A percentile compares a stretch with the other conserved stretches of the same genome.
phyloP scores from a whole-genome alignment of 2,329 filamentous ascomycete genomes.

The Xylariaceae sp. region DNA sequence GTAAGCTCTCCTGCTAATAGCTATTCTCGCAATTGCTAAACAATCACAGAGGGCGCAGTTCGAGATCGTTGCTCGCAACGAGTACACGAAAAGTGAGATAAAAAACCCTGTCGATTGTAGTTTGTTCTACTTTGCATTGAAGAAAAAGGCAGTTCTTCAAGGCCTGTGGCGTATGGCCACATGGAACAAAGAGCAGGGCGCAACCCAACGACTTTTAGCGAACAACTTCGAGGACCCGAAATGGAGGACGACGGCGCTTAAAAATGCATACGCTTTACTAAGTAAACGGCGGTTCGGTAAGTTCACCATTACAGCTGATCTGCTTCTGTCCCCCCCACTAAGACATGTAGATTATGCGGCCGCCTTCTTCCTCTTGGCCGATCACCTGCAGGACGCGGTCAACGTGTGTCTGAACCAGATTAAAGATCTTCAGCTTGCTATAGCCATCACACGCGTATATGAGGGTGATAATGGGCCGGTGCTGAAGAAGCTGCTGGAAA shows the following conservation, averaged over 20 bases:
- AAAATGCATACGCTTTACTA: conserved; percentile 93
- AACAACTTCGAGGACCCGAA: conserved; percentile 86
- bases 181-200: conserved; percentile 80
- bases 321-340: conserved; percentile 3
- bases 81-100: conserved; percentile 83
- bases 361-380: conserved; percentile 89
- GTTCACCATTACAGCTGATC: conserved; percentile 18
- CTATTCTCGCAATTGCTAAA: neutral
- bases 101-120: conserved; percentile 90
- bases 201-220: conserved; percentile 74
- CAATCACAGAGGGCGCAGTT: conserved; percentile 65
- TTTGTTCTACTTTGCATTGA: conserved; percentile 84
- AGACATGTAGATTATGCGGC: conserved; percentile 73
- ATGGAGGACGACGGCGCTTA: conserved; percentile 85
- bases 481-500: conserved; percentile 68
- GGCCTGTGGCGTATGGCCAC: conserved; percentile 92
- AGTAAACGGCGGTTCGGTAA: conserved; percentile 82
- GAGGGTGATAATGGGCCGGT: conserved; percentile 79
- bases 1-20: conserved; percentile 46
- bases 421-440: conserved; percentile 82
- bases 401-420: conserved; percentile 84
- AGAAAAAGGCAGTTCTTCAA: conserved; percentile 85
- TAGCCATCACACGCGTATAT: conserved; percentile 83
- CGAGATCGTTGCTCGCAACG: conserved; percentile 84
- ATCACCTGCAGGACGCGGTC: conserved; percentile 78